Base-by-base conservation (phyloP, 2,329 filamentous ascomycete species). In the Coniochaeta pulveracea region DNA sequence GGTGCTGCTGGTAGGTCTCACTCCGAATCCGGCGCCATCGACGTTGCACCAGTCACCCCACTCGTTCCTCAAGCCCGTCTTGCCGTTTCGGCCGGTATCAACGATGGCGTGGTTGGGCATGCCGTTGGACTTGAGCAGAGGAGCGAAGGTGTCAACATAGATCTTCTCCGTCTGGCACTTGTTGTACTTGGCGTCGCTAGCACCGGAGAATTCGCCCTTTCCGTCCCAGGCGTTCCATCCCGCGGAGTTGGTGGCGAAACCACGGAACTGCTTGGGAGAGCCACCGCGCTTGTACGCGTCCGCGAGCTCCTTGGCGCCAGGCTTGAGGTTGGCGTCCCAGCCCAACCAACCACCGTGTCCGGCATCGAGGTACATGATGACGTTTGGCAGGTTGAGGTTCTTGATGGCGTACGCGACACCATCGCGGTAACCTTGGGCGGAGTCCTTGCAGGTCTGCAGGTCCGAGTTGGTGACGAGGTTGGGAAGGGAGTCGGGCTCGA, bases 301-400 rank as follows among this genome's bases (percentile, higher is more conserved):
- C 46, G 56, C 57, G 26, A 60, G 48, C 48, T 58, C 56, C 49
- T 55, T 33, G 5, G 57, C 56, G 31, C 55, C 56, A 26, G 52
- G 43, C 44, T 50, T 46, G 40, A 57, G 63, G 54, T 78, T 78
- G 39, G 68, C 72, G 12, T 64, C 50, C 72, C 72, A 78, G 45
- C 73, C 73, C 26, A 78, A 61, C 74, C 74, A 79, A 39, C 74
- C 72, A 17, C 66, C 72, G 50, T 79, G 73, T 37, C 71, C 73
- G 7, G 70, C 73, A 43, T 79, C 74, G 14, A 79, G 50, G 50
- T 78, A 79, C 68, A 73, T 72, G 40, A 69, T 57, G 17, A 78
- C 73, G 47, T 79, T 78, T 39, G 63, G 56, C 19, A 77, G 57
- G 53, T 76, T 72, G 41, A 78, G 58, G 29, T 59, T 57, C 40